phyloP scores from a whole-genome alignment of 257 asterid species.

The Fraxinus americana region DNA sequence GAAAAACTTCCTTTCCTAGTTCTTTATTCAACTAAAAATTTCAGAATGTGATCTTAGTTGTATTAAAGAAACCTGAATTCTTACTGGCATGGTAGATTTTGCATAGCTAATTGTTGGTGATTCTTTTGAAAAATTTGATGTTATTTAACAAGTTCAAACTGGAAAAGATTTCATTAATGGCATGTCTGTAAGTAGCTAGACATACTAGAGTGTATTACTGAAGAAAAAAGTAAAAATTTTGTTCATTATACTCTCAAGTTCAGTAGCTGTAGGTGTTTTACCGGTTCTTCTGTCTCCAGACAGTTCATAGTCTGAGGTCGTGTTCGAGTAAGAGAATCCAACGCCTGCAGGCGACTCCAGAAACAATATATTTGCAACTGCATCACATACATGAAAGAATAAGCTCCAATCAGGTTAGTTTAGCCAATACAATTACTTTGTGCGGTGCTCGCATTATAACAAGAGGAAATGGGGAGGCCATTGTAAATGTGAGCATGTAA shows the following conservation, averaged over 20 bases:
- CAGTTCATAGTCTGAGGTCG: constrained; percentile 31
- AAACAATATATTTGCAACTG: constrained; percentile 44
- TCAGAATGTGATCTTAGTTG: too few relatives aligned
- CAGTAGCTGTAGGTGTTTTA: not conserved
- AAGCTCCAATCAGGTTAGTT: not conserved
- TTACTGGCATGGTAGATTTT: too few relatives aligned
- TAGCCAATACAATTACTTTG: not conserved
- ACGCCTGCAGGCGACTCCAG: constrained; percentile 54
- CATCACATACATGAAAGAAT: constrained; percentile 10
- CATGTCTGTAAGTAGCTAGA: not conserved
- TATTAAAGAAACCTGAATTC: too few relatives aligned
- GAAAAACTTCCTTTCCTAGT: not conserved
- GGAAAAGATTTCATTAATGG: not conserved
- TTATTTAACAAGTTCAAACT: not conserved
- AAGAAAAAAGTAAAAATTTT: not conserved
- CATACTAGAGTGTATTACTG: not conserved
- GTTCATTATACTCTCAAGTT: not conserved
- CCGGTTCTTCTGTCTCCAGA: constrained; percentile 47
- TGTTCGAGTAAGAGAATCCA: constrained; percentile 48
- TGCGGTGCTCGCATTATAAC: too few relatives aligned
- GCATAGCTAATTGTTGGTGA: not conserved
- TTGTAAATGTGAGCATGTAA: not conserved
- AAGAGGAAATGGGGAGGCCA: too few relatives aligned
- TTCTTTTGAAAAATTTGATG: not conserved
- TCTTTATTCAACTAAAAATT: too few relatives aligned